A percentile compares a stretch with the other conserved stretches of the same genome.
phyloP scores from a whole-genome alignment of 1,284 basidiomycete species.

The Heliocybe sulcata region DNA sequence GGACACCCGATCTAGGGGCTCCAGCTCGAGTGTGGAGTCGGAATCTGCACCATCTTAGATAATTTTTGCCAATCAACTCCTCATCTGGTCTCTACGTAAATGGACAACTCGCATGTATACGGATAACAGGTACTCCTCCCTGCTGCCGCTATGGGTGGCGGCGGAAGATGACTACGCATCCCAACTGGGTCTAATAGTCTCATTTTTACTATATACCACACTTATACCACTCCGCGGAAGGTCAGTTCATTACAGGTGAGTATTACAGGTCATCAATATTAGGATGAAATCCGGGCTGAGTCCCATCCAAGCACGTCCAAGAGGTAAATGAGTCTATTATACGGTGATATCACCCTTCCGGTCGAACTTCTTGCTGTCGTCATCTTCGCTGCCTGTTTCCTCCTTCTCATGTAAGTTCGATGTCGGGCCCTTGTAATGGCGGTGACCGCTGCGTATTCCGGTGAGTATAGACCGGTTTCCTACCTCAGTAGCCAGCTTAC shows the following conservation, averaged over 20 bases:
- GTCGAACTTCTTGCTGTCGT: background rate
- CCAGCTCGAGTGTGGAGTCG: background rate
- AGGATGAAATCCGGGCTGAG: background rate
- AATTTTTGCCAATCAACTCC: too few species aligned
- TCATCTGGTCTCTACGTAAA: too few species aligned
- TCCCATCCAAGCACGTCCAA: background rate
- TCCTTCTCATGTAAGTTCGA: constrained; percentile 7
- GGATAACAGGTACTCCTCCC: too few species aligned
- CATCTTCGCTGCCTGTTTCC: background rate
- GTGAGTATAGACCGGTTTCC: background rate
- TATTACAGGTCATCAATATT: background rate
- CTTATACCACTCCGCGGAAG: too few species aligned
- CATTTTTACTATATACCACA: too few species aligned
- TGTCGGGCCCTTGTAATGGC: constrained; percentile 13
- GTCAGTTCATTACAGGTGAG: too few species aligned
- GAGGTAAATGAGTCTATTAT: background rate
- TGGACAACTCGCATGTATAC: too few species aligned
- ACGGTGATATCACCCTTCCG: background rate
- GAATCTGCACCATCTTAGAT: too few species aligned
- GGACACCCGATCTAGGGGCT: background rate
- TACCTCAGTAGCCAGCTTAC: constrained; percentile 1
- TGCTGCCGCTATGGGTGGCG: too few species aligned
- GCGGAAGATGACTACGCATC: too few species aligned
- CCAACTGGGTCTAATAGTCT: too few species aligned
- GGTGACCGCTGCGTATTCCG: constrained; percentile 8